Conservation (phyloP, 148 eudicot genomes). For the Chenopodium berlandieri region DNA sequence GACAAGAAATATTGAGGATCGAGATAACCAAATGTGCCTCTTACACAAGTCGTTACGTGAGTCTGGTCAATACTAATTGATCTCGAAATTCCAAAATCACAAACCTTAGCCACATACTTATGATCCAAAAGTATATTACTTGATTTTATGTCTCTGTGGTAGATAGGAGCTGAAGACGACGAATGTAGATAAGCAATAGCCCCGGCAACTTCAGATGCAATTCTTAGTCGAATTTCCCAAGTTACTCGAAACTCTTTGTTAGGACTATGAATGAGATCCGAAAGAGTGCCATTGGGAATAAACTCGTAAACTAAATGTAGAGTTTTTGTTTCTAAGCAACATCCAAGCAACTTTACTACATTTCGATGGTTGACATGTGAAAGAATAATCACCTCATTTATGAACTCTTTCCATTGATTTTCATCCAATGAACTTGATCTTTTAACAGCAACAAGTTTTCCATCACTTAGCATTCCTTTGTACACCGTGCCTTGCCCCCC, state of each 20-base stretch:
- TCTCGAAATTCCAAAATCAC: conserved; percentile 4
- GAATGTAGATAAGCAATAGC: neutral
- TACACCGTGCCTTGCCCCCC: neutral
- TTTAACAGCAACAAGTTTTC: neutral
- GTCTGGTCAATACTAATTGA: neutral
- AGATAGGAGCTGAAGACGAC: neutral
- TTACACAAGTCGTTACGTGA: neutral
- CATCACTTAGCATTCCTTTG: neutral
- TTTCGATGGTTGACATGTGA: neutral
- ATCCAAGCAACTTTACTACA: neutral
- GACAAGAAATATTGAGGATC: neutral
- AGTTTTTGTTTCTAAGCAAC: neutral
- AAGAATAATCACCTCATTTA: neutral
- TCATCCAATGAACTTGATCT: neutral
- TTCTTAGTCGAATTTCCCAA: neutral
- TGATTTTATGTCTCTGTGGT: neutral
- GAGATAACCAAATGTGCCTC: neutral
- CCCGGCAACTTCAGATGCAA: neutral
- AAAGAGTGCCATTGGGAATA: neutral
- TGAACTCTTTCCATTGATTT: neutral
- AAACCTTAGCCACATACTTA: neutral
- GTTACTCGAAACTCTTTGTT: neutral
- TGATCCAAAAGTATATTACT: neutral
- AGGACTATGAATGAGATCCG: neutral
- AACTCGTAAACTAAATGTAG: neutral